Evolutionary conservation across 345 rosid genomes (phyloP).

Genomic region (Rhodomyrtus tomentosa): DNA sequence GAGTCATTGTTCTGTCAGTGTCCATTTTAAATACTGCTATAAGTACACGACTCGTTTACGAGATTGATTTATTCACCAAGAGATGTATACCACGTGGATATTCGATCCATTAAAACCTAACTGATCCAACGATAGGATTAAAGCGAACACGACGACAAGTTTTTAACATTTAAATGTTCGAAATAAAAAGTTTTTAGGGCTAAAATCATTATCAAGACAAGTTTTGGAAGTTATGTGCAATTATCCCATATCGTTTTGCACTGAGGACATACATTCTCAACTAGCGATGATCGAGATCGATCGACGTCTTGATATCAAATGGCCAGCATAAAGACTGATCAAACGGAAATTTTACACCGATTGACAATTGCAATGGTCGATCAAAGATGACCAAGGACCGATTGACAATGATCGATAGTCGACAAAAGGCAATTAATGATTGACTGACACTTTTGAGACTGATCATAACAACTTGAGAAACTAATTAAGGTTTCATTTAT

Average conservation of each 20-base stretch:
- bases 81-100: not conserved
- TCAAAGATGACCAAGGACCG: not conserved
- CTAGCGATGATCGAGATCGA: too few species aligned
- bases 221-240: too few species aligned
- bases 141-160: too few species aligned
- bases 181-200: too few species aligned
- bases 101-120: too few species aligned
- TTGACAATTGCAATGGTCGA: not conserved
- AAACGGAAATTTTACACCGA: not conserved
- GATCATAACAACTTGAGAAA: not conserved
- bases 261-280: too few species aligned
- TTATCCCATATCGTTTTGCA: too few species aligned
- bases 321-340: not conserved
- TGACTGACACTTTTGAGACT: rapidly evolving
- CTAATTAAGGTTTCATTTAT: too few species aligned
- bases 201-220: too few species aligned
- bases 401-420: not conserved
- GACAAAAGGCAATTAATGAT: not conserved
- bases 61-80: not conserved
- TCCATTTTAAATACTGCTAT: not conserved
- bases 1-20: not conserved
- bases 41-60: not conserved
- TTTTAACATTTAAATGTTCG: too few species aligned
- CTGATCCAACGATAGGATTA: too few species aligned
- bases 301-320: too few species aligned